Evolutionary conservation across 345 rosid species (phyloP).

Genomic region (Brassica nigra): DNA sequence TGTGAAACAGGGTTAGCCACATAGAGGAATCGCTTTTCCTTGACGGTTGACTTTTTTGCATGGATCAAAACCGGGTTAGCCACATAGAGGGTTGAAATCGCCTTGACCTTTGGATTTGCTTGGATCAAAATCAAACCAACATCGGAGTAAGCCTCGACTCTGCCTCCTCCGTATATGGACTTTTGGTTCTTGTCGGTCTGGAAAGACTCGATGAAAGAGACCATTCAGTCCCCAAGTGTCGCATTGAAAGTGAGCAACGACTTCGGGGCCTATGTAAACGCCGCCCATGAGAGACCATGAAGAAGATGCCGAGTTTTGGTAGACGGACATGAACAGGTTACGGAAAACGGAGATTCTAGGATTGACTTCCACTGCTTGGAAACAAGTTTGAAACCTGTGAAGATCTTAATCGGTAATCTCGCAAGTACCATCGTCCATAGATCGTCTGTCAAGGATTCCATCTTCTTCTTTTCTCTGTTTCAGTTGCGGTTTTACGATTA

Average conservation of each 20-base stretch:
- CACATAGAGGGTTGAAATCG: background rate
- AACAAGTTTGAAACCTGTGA: constrained; percentile 3
- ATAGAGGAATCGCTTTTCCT: no score
- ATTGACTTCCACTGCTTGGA: constrained; percentile 1
- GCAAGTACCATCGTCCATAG: background rate
- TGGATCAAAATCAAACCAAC: background rate
- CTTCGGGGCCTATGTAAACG: background rate
- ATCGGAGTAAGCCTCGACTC: background rate
- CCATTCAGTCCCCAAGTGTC: background rate
- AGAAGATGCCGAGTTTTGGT: background rate
- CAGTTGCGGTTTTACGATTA: background rate
- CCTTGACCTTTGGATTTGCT: background rate
- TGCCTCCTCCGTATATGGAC: background rate
- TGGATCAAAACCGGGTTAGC: background rate
- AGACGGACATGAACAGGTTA: background rate
- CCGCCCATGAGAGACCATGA: constrained; percentile 4
- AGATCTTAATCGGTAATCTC: constrained; percentile 4
- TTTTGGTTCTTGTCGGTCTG: background rate
- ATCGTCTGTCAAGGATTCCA: background rate
- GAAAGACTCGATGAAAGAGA: background rate
- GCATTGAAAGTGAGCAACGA: background rate
- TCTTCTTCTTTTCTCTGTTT: background rate
- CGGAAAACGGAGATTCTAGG: background rate
- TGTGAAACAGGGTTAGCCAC: background rate
- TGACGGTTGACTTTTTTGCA: background rate